A percentile compares a stretch with the other conserved stretches of the same genome.
phyloP scores from a whole-genome alignment of 345 rosid genomes.

The Acer negundo region DNA sequence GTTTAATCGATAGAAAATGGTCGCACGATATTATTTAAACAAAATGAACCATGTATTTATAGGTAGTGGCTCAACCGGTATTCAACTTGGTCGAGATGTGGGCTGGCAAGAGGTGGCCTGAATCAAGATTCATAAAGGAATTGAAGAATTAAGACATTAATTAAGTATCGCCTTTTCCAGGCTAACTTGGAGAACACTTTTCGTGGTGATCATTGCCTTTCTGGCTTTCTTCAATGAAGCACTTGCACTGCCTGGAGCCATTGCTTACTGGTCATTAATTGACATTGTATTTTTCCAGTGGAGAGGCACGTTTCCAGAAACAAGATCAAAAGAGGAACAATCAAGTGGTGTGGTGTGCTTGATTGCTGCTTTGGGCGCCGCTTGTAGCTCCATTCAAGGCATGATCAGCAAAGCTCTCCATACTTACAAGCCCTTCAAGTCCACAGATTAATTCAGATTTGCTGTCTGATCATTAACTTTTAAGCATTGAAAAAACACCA shows the following conservation, averaged over 20 bases:
- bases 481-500: no score
- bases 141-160: no score
- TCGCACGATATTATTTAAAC: no score
- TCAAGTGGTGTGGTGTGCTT: conserved; percentile 25
- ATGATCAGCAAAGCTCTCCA: conserved; percentile 12
- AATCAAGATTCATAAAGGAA: conserved; percentile 17
- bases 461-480: no score
- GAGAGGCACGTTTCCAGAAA: conserved; percentile 30
- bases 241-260: conserved; percentile 30
- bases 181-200: conserved; percentile 27
- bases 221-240: conserved; percentile 38
- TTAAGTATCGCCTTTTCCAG: conserved; percentile 20
- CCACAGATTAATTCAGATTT: no score
- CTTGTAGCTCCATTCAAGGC: conserved; percentile 28
- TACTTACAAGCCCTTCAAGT: conserved; percentile 16
- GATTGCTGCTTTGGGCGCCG: conserved; percentile 19
- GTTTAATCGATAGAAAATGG: no score
- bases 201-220: conserved; percentile 24
- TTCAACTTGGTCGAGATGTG: conserved; percentile 21
- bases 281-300: conserved; percentile 30
- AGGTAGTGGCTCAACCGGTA: conserved; percentile 32
- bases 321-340: conserved; percentile 14
- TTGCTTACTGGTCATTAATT: conserved; percentile 30
- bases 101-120: conserved; percentile 24
- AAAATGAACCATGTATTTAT: no score